These are phyloP conservation scores for Globisporangium solare DNA, from an alignment of 352 stramenopile species.

Conservation along the genomic window DNA sequence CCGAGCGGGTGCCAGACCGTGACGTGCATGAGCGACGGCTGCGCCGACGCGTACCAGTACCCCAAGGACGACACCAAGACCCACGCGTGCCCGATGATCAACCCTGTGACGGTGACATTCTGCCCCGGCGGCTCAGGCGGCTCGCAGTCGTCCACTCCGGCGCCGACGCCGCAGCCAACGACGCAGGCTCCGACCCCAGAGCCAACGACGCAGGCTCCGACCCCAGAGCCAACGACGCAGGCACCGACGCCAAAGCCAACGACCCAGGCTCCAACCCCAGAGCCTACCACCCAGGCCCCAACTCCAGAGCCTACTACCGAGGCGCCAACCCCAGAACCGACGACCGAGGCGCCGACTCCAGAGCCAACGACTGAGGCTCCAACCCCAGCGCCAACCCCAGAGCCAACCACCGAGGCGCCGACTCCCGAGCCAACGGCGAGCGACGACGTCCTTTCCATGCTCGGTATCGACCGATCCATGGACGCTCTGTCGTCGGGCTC, in stretches of 20 bases:
- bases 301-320: constrained; percentile 7
- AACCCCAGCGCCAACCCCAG: constrained; percentile 1
- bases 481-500: no score
- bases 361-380: constrained; percentile 6
- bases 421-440: not conserved
- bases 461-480: no score
- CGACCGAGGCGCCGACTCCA: constrained; percentile 2
- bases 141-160: constrained; percentile 3
- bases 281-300: constrained; percentile 6
- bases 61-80: constrained; percentile 42
- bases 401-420: constrained; percentile 1
- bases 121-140: constrained; percentile 34
- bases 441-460: no score
- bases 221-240: constrained; percentile 5
- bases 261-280: constrained; percentile 6
- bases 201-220: constrained; percentile 9
- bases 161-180: constrained; percentile 11
- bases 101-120: constrained; percentile 39
- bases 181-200: constrained; percentile 5
- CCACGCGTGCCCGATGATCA: constrained; percentile 31
- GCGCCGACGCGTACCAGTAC: constrained; percentile 34
- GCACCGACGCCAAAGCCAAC: constrained; percentile 9
- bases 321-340: constrained; percentile 6
- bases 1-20: constrained; percentile 29
- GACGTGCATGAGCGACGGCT: constrained; percentile 32